A percentile compares a stretch with the other conserved stretches of the same genome.
phyloP scores from a whole-genome alignment of 331 rosid genomes.

The Arachis monticola region DNA sequence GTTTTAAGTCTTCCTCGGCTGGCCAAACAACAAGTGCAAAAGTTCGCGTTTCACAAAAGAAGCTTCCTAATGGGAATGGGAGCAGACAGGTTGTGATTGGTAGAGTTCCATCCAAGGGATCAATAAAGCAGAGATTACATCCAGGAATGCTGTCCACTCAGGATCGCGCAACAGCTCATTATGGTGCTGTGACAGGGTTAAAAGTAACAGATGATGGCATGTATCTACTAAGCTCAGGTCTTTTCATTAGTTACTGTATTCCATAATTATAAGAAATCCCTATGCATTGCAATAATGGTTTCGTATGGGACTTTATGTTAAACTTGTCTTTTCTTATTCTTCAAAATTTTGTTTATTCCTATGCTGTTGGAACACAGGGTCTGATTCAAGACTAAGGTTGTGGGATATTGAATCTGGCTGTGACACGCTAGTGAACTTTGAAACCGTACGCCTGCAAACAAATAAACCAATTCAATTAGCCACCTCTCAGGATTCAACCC shows the following conservation, averaged over 20 bases:
- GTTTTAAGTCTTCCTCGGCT: neutral
- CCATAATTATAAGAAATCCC: neutral
- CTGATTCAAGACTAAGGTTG: slow-evolving; percentile 92
- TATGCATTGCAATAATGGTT: slow-evolving; percentile 19
- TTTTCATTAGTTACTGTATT: slow-evolving; percentile 15
- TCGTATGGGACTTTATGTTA: neutral
- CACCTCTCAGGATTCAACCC: slow-evolving; percentile 66
- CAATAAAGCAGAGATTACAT: slow-evolving; percentile 80
- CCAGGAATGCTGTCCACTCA: slow-evolving; percentile 92
- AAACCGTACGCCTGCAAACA: slow-evolving; percentile 84
- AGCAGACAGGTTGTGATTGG: slow-evolving; percentile 55
- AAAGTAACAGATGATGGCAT: slow-evolving; percentile 84
- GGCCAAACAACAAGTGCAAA: slow-evolving; percentile 39
- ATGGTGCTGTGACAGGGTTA: slow-evolving; percentile 92
- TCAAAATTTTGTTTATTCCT: slow-evolving; percentile 19
- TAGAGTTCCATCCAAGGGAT: slow-evolving; percentile 68
- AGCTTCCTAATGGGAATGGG: slow-evolving; percentile 63
- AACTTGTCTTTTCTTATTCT: slow-evolving; percentile 9
- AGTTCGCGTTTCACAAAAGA: slow-evolving; percentile 63
- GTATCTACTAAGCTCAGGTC: slow-evolving; percentile 96
- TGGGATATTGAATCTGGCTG: slow-evolving; percentile 96
- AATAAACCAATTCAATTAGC: slow-evolving; percentile 92
- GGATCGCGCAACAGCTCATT: slow-evolving; percentile 95
- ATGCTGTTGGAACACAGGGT: slow-evolving; percentile 59
- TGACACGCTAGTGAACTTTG: slow-evolving; percentile 88